Conservation (phyloP, 495 filamentous ascomycete species). For the Staphylotrichum longicolle region DNA sequence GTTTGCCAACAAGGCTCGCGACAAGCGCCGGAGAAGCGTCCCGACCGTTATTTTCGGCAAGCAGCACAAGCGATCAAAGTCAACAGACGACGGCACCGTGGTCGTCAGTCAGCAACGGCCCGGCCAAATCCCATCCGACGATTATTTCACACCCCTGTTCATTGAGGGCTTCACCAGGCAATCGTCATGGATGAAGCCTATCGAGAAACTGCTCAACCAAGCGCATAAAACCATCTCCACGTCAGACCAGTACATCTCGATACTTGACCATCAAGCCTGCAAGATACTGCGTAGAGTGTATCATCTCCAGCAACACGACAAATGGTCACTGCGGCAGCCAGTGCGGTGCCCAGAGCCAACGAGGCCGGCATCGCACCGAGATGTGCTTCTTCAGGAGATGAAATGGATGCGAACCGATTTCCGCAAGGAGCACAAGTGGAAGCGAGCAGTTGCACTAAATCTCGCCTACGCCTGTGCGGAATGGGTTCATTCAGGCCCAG, state of each 20-base stretch:
- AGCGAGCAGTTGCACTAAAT: conserved; percentile 72
- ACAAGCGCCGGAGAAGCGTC: conserved; percentile 62
- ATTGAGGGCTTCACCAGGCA: conserved; percentile 62
- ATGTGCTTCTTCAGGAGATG: conserved; percentile 83
- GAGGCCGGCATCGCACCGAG: conserved; percentile 72
- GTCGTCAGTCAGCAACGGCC: conserved; percentile 35
- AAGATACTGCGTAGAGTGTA: conserved; percentile 81
- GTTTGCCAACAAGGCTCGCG: conserved; percentile 57
- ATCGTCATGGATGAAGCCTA: conserved; percentile 56
- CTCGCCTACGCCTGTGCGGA: conserved; percentile 78
- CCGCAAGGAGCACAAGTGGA: conserved; percentile 90
- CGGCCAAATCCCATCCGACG: conserved; percentile 49
- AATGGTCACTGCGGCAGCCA: conserved; percentile 87
- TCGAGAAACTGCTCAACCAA: conserved; percentile 67
- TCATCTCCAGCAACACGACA: conserved; percentile 79
- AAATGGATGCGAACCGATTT: conserved; percentile 98
- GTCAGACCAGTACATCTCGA: conserved; percentile 67
- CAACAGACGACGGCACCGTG: conserved; percentile 32
- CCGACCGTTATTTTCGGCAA: conserved; percentile 82
- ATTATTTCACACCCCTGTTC: conserved; percentile 85
- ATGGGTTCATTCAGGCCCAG: conserved; percentile 62
- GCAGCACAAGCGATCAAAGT: conserved; percentile 37
- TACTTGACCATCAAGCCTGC: conserved; percentile 80
- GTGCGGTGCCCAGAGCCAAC: conserved; percentile 75
- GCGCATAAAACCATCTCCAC: conserved; percentile 83